phyloP scores from a whole-genome alignment of 2,329 filamentous ascomycete genomes.

The Cadophora gregata region DNA sequence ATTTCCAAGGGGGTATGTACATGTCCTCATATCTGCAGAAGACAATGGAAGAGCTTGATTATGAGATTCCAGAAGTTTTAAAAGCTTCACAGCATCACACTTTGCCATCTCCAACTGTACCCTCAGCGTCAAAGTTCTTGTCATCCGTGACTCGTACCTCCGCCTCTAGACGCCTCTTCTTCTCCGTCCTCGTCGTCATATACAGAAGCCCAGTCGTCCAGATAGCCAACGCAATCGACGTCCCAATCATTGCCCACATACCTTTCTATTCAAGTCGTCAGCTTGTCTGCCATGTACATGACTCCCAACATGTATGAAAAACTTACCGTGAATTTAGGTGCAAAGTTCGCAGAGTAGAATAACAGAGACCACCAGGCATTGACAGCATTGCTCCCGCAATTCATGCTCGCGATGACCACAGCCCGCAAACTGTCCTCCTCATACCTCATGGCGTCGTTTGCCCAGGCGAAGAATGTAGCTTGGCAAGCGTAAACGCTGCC shows the following conservation, averaged over 20 bases:
- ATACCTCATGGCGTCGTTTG: slow-evolving; percentile 68
- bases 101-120: slow-evolving; percentile 20
- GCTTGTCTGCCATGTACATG: neutral
- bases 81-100: slow-evolving; percentile 16
- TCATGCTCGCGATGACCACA: slow-evolving; percentile 76
- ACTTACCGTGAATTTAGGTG: slow-evolving; percentile 53
- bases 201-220: slow-evolving; percentile 64
- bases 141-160: slow-evolving; percentile 20
- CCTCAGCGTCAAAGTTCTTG: slow-evolving; percentile 25
- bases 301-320: neutral
- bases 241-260: slow-evolving; percentile 77
- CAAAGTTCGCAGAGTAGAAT: slow-evolving; percentile 71
- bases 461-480: slow-evolving; percentile 74
- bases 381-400: slow-evolving; percentile 69
- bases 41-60: no score
- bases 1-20: no score
- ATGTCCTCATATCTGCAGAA: no score
- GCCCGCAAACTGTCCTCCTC: slow-evolving; percentile 67
- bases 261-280: slow-evolving; percentile 53
- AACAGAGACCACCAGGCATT: slow-evolving; percentile 78
- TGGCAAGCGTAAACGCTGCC: slow-evolving; percentile 75
- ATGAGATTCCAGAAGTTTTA: no score
- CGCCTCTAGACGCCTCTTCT: slow-evolving; percentile 28
- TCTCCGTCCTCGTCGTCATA: slow-evolving; percentile 50
- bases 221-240: slow-evolving; percentile 61